Evolutionary conservation across 768 basidiomycete species (phyloP).

Genomic region (Rhodotorula graminis): DNA sequence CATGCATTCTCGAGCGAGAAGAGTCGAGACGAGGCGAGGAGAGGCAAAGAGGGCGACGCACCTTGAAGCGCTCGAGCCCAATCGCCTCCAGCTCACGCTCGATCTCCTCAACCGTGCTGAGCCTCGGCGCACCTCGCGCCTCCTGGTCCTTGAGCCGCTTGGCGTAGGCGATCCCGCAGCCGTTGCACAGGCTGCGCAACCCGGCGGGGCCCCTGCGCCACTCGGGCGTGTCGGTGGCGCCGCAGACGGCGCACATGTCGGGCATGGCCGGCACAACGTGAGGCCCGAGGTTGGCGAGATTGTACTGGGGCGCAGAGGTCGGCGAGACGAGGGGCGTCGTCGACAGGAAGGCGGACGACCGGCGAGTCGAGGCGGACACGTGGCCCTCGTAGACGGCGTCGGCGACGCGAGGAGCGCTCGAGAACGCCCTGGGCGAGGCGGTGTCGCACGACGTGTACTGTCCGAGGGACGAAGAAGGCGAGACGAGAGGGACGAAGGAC

Average conservation of each 20-base stretch:
- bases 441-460: too few relatives aligned
- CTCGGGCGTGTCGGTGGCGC: conserved; percentile 11
- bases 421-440: too few relatives aligned
- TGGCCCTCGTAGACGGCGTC: too few relatives aligned
- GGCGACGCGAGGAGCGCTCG: too few relatives aligned
- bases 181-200: conserved; percentile 26
- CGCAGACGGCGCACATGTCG: conserved; percentile 20
- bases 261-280: conserved; percentile 5
- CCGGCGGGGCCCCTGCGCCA: conserved; percentile 33
- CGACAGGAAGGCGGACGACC: too few relatives aligned
- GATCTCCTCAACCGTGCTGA: conserved; percentile 3
- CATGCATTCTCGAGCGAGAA: too few relatives aligned
- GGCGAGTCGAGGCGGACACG: too few relatives aligned
- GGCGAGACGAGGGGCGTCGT: too few relatives aligned
- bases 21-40: background rate
- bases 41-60: background rate
- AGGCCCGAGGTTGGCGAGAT: too few relatives aligned
- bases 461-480: too few relatives aligned
- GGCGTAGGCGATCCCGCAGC: conserved; percentile 14
- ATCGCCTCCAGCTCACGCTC: conserved; percentile 8
- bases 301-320: too few relatives aligned
- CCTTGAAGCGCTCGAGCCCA: conserved; percentile 32
- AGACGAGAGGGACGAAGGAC: too few relatives aligned
- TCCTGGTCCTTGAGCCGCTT: conserved; percentile 13
- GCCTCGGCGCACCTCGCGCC: background rate